A percentile compares a stretch with the other conserved stretches of the same genome.
These are phyloP conservation scores for Gossypium davidsonii DNA, from an alignment of 441 rosid genomes.

Conservation along the genomic window DNA sequence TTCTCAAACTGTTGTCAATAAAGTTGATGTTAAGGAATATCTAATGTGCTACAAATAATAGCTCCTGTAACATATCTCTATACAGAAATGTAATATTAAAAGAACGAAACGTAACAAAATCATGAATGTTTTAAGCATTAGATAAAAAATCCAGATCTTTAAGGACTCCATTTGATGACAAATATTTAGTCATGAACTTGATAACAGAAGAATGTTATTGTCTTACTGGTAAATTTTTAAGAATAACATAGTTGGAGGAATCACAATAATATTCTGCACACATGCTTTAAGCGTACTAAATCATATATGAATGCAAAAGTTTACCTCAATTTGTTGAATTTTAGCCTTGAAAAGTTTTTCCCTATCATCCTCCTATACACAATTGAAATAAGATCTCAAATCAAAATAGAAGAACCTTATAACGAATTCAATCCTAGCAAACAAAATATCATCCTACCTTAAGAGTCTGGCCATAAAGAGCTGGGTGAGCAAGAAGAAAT, in stretches of 20 bases:
- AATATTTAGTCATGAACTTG: slow-evolving; percentile 1
- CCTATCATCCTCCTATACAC: slow-evolving; percentile 70
- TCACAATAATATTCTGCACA: not conserved
- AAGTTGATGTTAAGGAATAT: not conserved
- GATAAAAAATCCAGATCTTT: not conserved
- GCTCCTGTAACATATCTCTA: not conserved
- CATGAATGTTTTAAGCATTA: not conserved
- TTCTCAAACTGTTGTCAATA: not conserved
- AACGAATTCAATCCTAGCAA: not conserved
- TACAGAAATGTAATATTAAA: not conserved
- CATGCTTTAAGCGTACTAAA: not conserved
- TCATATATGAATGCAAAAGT: not conserved
- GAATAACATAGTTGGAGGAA: not conserved
- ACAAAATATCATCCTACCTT: slow-evolving; percentile 38
- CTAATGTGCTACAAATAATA: not conserved
- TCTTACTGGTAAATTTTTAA: not conserved
- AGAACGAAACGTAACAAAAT: not conserved
- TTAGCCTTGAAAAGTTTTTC: slow-evolving; percentile 79
- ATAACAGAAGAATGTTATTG: not conserved
- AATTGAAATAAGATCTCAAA: slow-evolving; percentile 3
- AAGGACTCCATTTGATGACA: not conserved
- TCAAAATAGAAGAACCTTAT: not conserved
- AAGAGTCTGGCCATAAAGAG: slow-evolving; percentile 51
- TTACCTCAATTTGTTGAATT: slow-evolving; percentile 92
- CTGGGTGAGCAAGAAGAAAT: slow-evolving; percentile 84